Evolutionary conservation across 495 filamentous ascomycete species (phyloP), one percentile per base, ranked within the genome.

Genomic region (Immersiella caudata): DNA sequence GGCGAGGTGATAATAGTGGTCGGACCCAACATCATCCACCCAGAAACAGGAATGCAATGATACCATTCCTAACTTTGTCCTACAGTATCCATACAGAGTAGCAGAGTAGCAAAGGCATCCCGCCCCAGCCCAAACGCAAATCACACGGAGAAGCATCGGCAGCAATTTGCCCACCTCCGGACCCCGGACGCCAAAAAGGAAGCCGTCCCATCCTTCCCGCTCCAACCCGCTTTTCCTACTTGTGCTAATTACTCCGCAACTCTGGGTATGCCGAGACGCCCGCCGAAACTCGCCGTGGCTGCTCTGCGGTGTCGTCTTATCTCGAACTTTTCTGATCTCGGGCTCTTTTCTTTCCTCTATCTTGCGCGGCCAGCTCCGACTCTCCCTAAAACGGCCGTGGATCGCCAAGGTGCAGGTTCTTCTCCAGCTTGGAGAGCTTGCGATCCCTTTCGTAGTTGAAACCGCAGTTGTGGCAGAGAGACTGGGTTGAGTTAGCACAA

Each of bases 381-480:
- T 0, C 5, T n/a, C 35, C 20, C 77, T 81, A 80, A 57, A 76
- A 69, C 49, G 78, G 79, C 52, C 77, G 76, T 20, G 72, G 16
- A 62, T 85, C 83, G 33, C 56, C 55, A 21, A 71, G 60, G 62
- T 96, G 92, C 49, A 98, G 84, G 67, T 91, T 89, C 75, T 89
- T 90, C 6, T 90, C 88, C 89, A 91, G 96, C 60, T 90, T 88
- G 2, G 96, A 93, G 0, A 95, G 83, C 62, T 90, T 86, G 75
- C 92, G 90, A 74, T 94, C 91, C 62, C 93, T 90, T 73, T 97
- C 94, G 72, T 88, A 97, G 5, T 92, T 80, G 60, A 93, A 89
- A 64, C 93, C 94, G 79, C 95, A 99, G 74, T 97, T 98, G 77
- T 91, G 90, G 79, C 95, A 99, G 22, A 99, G 87, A 24, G 93